phyloP scores from a whole-genome alignment of 208 protist genomes.

The Herpetomonas samuelpessoai region DNA sequence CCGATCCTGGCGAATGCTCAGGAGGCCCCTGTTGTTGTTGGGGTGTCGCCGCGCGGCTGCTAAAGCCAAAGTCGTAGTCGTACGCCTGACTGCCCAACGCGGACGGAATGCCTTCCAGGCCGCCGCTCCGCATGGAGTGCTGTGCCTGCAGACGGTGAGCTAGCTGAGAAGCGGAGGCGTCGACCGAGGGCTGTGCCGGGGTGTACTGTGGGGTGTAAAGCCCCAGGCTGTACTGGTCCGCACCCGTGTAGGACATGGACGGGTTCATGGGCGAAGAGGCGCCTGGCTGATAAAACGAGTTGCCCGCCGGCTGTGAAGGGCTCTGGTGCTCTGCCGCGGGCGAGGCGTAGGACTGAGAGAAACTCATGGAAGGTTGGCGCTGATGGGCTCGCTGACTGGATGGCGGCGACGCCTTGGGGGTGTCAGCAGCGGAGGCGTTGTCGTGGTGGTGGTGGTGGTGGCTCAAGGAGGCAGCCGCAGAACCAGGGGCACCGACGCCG shows the following conservation, averaged over 20 bases:
- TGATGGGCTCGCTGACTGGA: not conserved
- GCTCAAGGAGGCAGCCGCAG: too few species aligned
- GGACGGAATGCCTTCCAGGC: too few species aligned
- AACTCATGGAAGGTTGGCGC: not conserved
- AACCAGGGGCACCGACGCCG: too few species aligned
- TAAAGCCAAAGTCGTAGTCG: conserved; percentile 17
- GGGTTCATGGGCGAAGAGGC: not conserved
- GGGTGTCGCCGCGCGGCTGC: not conserved
- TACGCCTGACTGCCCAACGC: too few species aligned
- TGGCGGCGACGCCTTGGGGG: not conserved
- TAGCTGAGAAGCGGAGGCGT: not conserved
- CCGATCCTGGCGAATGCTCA: not conserved
- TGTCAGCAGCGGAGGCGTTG: not conserved
- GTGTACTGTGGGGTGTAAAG: conserved; percentile 17
- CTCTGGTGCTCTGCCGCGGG: not conserved
- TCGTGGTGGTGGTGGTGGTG: not conserved
- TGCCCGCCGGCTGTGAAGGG: not conserved
- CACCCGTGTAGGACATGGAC: conserved; percentile 10
- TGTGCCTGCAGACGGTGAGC: too few species aligned
- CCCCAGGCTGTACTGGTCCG: conserved; percentile 13
- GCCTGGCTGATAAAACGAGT: not conserved
- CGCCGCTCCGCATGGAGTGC: too few species aligned
- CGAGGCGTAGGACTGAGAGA: not conserved
- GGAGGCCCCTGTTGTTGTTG: not conserved
- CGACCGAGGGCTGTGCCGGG: not conserved